Evolutionary conservation across 192 early-diverging fungal species (phyloP).

Genomic region (Dimargaris cristalligena): DNA sequence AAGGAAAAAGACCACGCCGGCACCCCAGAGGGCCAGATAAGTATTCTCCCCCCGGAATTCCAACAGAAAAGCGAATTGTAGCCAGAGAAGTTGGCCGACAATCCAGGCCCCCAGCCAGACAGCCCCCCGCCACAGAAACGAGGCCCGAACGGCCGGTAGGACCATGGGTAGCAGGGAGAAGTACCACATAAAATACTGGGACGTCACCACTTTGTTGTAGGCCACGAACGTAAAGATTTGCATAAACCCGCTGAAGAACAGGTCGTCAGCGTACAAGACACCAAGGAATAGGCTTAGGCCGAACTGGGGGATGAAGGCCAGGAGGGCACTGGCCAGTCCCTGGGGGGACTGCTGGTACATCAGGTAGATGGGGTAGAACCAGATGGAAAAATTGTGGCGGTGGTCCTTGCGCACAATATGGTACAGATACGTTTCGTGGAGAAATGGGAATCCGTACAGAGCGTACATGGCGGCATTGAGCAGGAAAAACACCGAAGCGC

Average conservation of each 20-base stretch:
- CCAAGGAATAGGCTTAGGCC: slow-evolving; percentile 26
- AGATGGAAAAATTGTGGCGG: slow-evolving; percentile 95
- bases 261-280: slow-evolving; percentile 54
- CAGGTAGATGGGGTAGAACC: slow-evolving; percentile 92
- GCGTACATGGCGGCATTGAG: slow-evolving; percentile 53
- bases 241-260: slow-evolving; percentile 74
- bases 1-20: slow-evolving; percentile 52
- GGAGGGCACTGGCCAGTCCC: slow-evolving; percentile 35
- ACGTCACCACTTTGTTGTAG: slow-evolving; percentile 93
- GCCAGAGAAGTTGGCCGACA: slow-evolving; percentile 63
- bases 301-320: slow-evolving; percentile 78
- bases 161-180: slow-evolving; percentile 79
- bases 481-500: slow-evolving; percentile 40
- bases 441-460: slow-evolving; percentile 66
- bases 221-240: slow-evolving; percentile 96
- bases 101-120: slow-evolving; percentile 49
- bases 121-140: slow-evolving; percentile 30
- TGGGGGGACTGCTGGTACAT: slow-evolving; percentile 33
- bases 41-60: slow-evolving; percentile 80
- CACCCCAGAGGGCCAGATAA: slow-evolving; percentile 53
- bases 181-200: slow-evolving; percentile 99
- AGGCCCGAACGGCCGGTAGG: slow-evolving; percentile 41
- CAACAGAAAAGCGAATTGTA: slow-evolving; percentile 68
- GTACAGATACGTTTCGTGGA: slow-evolving; percentile 85
- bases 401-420: slow-evolving; percentile 93